Percentiles rank a stretch among this genome's conserved stretches.
phyloP scores from a whole-genome alignment of 768 basidiomycete genomes.

The Amanita polypyramis region DNA sequence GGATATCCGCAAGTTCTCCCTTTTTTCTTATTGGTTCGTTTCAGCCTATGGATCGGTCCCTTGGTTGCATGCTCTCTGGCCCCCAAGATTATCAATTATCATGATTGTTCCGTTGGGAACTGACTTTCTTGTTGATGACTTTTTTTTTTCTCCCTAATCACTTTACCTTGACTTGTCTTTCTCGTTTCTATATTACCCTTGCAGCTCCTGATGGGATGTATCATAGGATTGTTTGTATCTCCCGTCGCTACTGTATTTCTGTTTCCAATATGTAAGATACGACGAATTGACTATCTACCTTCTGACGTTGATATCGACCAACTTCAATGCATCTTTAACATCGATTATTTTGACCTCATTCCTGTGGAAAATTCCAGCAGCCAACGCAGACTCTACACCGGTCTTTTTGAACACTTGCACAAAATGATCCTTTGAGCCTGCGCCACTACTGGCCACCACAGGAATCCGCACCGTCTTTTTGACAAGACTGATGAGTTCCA shows the following conservation, averaged over 20 bases:
- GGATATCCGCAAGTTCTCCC: conserved; percentile 1
- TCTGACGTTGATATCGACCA: conserved; percentile 15
- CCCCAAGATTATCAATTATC: not conserved
- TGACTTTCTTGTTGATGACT: not conserved
- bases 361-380: conserved; percentile 96
- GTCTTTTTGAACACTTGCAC: conserved; percentile 77
- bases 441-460: conserved; percentile 91
- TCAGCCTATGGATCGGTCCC: not conserved
- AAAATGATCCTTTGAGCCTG: conserved; percentile 77
- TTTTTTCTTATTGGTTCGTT: not conserved
- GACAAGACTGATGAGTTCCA: conserved; percentile 70
- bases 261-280: conserved; percentile 4
- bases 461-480: conserved; percentile 75
- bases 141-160: not conserved
- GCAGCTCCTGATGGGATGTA: conserved; percentile 11
- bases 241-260: conserved; percentile 6
- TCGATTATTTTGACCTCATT: conserved; percentile 75
- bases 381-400: conserved; percentile 81
- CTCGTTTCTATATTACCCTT: not conserved
- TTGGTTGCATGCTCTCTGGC: not conserved
- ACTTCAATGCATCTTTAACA: conserved; percentile 54
- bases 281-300: not conserved
- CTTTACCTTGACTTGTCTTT: conserved; percentile 1
- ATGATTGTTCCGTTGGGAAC: not conserved
- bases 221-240: conserved; percentile 2